Evolutionary conservation across 768 basidiomycete species (phyloP), one percentile per base, ranked within the genome.

Genomic region (Heimioporus sp.): DNA sequence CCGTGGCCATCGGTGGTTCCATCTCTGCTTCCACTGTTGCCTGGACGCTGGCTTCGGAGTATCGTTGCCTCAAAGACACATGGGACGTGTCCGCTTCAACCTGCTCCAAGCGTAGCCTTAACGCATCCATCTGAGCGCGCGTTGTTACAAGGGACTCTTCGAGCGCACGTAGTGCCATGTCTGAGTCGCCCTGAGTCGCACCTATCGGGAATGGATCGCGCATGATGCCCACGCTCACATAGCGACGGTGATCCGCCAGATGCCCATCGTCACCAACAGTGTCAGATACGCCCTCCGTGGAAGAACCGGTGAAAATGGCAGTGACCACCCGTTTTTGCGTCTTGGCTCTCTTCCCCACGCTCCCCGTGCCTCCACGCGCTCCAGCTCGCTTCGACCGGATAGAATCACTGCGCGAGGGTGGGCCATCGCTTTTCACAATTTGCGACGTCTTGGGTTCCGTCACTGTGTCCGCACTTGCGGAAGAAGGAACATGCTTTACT

Each of bases 221-320:
- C 35, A 41, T 13, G 38, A 39, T 4, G 5, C 12, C 32, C 24
- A 28, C 24, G 19, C 24, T 48, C 10, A 45, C 19, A 35, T 9
- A 12, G 36, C 13, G 12, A 17, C 31, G 24, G 17, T 36, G 38
- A 10, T 31, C 47, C 32, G 16, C 31, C 9, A 43, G 7, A 30
- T 47, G 30, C 20, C 6, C 34, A 5, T 17, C 45, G 9, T 38
- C 35, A 3, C 32, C 16, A 10, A n/a, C 13, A 8, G 15, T 44
- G 38, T 41, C 38, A 20, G 32, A 19, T 12, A 5, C 40, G 13
- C 34, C 43, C 15, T 54, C 48, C 1, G 58, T 13, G 8, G 34
- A 20, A 35, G 52, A 40, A 13, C 60, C 68, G 2, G 66, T 63
- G 15, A 68, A 68, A 34, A 70, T 67, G 40, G 66, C 66, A 8